phyloP scores from a whole-genome alignment of 2,329 filamentous ascomycete genomes.

The Leptographium procerum region DNA sequence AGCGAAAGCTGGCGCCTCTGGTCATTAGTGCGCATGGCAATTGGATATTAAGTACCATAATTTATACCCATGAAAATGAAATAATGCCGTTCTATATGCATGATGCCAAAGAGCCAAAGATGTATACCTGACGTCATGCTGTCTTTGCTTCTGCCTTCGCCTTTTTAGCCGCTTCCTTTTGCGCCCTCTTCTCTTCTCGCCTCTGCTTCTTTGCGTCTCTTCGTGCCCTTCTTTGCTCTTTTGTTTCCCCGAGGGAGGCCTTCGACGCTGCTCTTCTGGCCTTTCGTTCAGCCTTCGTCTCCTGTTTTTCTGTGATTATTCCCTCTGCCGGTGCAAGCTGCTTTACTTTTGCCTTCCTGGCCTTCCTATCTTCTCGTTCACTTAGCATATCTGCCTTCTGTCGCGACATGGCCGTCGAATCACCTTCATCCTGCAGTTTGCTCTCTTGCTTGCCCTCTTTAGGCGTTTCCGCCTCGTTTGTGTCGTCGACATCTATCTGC shows the following conservation, averaged over 20 bases:
- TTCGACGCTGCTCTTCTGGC: constrained; percentile 15
- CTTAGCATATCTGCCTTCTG: not conserved
- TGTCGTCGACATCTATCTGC: constrained; percentile 8
- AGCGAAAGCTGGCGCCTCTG: too few species aligned
- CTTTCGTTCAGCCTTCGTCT: constrained; percentile 9
- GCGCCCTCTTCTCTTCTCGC: constrained; percentile 7
- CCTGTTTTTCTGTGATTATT: constrained; percentile 17
- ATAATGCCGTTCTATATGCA: not conserved
- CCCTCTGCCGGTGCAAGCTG: not conserved
- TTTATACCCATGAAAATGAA: too few species aligned
- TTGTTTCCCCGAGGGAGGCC: constrained; percentile 20
- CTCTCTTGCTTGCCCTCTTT: constrained; percentile 23
- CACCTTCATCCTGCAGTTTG: not conserved
- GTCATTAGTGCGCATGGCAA: too few species aligned
- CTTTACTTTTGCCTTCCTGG: constrained; percentile 13
- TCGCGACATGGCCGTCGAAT: constrained; percentile 12
- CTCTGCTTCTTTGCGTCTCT: constrained; percentile 23
- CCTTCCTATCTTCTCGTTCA: constrained; percentile 12
- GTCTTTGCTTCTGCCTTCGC: not conserved
- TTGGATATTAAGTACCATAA: too few species aligned
- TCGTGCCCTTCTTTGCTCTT: constrained; percentile 15
- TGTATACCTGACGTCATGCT: not conserved
- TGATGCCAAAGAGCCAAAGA: not conserved
- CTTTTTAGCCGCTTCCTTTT: constrained; percentile 15
- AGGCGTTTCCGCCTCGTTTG: constrained; percentile 16